Base-by-base conservation (phyloP, 2,329 filamentous ascomycete genomes). In the Xylariaceae sp. region DNA sequence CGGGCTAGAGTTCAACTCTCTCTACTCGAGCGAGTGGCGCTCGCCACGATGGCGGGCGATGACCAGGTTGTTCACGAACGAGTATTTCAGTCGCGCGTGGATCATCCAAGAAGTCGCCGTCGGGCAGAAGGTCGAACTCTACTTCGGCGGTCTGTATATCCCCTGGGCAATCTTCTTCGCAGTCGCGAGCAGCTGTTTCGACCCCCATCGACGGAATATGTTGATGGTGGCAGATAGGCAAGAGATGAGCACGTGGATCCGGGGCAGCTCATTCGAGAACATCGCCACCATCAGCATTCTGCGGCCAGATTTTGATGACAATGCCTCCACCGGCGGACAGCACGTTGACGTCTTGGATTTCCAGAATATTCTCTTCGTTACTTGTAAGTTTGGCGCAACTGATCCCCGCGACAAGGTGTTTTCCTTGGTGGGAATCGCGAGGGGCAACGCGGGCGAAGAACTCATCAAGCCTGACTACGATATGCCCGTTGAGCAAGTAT, bases 71-170 rank as follows among this genome's bases (percentile, higher is more conserved):
- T 62, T 60, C 10, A 45, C 32, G 6, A 45, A 53, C 37, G 50
- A 55, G 21, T 62, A 62, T 40, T 62, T 60, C 32, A 53, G 42
- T 23, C 57, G 54, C 19, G 45, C 51, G 10, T 62, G 59, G 57
- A 29, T 60, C 20, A 48, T 57, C 14, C 57, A 62, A 37, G 59
- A 62, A 47, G 42, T 60, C 21, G 45, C 57, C 12, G 54, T 54
- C 2, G 51, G 44, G 3, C 48, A 46, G 18, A 48, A 48, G 1
- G 32, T 21, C 2, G 48, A 60, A n/a, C 44, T 61, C 7, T 57
- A 61, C 49, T 19, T 56, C n/a, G 56, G 57, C 19, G 53, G 60
- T 12, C 47, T 21, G 12, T 60, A 23, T 48, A 29, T 60, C 54
- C 45, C 20, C 50, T 60, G 57, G 60, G 45, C 12, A 3, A 18